Evolutionary conservation across 2,329 filamentous ascomycete genomes (phyloP).

Genomic region (Sodiomyces alkalinus): DNA sequence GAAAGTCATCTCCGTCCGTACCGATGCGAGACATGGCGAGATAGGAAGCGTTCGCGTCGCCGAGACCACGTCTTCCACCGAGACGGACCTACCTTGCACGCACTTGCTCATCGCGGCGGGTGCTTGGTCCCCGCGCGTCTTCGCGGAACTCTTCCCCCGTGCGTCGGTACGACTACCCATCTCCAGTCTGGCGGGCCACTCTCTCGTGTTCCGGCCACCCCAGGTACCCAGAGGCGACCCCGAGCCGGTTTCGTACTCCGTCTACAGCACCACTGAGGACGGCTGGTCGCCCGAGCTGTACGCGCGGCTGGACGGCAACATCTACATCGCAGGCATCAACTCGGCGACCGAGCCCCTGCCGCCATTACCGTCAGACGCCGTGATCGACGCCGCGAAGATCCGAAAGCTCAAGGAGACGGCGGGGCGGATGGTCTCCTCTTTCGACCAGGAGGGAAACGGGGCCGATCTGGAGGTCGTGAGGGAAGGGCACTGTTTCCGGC

Average conservation of each 20-base stretch:
- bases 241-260: conserved; percentile 48
- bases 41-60: conserved; percentile 37
- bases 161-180: conserved; percentile 39
- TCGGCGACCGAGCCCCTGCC: conserved; percentile 45
- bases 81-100: conserved; percentile 43
- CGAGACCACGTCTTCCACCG: conserved; percentile 24
- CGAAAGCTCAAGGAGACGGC: conserved; percentile 33
- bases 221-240: conserved; percentile 19
- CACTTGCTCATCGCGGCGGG: conserved; percentile 54
- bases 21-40: conserved; percentile 28
- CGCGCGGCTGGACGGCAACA: conserved; percentile 47
- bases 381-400: conserved; percentile 26
- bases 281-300: conserved; percentile 59
- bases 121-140: conserved; percentile 55
- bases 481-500: conserved; percentile 57
- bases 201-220: conserved; percentile 49
- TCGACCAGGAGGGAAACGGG: conserved; percentile 12
- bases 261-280: conserved; percentile 46
- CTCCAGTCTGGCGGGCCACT: conserved; percentile 53
- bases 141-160: conserved; percentile 45
- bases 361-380: conserved; percentile 30
- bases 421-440: conserved; percentile 27
- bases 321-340: conserved; percentile 64
- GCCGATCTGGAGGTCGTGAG: conserved; percentile 47
- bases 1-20: conserved; percentile 33